Evolutionary conservation across 2,329 filamentous ascomycete genomes (phyloP).

Genomic region (Plectosphaerella sp.): DNA sequence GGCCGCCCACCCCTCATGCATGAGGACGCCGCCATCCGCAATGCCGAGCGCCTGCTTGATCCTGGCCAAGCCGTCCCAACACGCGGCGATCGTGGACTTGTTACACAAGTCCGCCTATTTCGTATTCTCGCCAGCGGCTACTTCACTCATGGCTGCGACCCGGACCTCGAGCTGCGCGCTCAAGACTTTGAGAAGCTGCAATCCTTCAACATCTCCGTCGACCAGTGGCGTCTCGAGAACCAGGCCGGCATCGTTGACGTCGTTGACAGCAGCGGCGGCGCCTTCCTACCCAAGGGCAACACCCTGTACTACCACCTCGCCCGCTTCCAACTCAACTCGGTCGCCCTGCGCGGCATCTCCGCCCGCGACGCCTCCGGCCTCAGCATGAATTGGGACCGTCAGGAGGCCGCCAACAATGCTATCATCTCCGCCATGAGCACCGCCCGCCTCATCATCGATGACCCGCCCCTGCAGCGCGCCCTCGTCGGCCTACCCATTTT

Average conservation of each 20-base stretch:
- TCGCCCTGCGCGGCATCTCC: slow-evolving; percentile 6
- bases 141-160: slow-evolving; percentile 6
- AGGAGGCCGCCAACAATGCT: slow-evolving; percentile 19
- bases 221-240: slow-evolving; percentile 5
- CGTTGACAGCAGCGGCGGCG: background rate
- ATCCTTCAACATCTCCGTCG: slow-evolving; percentile 6
- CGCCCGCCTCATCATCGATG: slow-evolving; percentile 23
- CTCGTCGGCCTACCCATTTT: slow-evolving; percentile 29
- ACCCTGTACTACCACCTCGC: slow-evolving; percentile 10
- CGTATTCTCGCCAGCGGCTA: slow-evolving; percentile 6
- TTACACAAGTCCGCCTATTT: slow-evolving; percentile 13
- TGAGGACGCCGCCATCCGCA: slow-evolving; percentile 14
- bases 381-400: slow-evolving; percentile 7
- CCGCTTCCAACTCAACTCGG: slow-evolving; percentile 9
- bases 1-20: slow-evolving; percentile 23
- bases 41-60: slow-evolving; percentile 19
- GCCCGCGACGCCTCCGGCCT: background rate
- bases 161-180: slow-evolving; percentile 3
- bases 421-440: slow-evolving; percentile 27
- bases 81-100: slow-evolving; percentile 11
- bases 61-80: slow-evolving; percentile 13
- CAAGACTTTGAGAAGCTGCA: slow-evolving; percentile 8
- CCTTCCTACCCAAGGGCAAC: slow-evolving; percentile 8
- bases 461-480: slow-evolving; percentile 23
- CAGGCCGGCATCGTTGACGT: background rate